phyloP scores from a whole-genome alignment of 2,329 filamentous ascomycete genomes.

The Periglandula ipomoeae region DNA sequence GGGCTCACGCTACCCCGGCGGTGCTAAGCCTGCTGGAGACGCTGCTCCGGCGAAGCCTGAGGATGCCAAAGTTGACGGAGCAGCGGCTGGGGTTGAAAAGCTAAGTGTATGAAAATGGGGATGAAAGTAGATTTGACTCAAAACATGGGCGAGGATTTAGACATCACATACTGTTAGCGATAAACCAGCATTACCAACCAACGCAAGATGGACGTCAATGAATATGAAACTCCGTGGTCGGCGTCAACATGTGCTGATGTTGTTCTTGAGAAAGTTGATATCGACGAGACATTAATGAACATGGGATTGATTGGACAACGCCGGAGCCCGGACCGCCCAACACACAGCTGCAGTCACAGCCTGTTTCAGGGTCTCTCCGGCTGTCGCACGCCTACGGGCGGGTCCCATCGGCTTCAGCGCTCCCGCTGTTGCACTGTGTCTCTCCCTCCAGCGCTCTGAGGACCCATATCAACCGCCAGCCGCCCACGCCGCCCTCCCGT shows the following conservation, averaged over 20 bases:
- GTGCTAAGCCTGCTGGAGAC: not conserved
- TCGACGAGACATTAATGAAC: no score
- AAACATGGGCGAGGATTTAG: not conserved
- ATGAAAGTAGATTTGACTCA: not conserved
- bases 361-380: not conserved
- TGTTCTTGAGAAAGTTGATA: no score
- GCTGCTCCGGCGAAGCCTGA: not conserved
- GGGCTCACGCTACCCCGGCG: constrained; percentile 54
- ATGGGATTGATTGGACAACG: not conserved
- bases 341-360: no score
- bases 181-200: not conserved
- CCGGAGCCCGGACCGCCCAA: not conserved
- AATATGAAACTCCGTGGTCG: not conserved
- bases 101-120: constrained; percentile 4
- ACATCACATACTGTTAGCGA: not conserved
- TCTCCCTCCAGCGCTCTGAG: no score
- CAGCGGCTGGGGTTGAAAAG: constrained; percentile 5
- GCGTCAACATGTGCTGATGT: not conserved
- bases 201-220: not conserved
- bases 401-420: not conserved
- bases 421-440: no score
- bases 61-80: constrained; percentile 4
- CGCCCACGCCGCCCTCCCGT: no score
- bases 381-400: not conserved
- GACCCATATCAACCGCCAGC: no score